These are phyloP conservation scores for Entomortierella chlamydospora DNA, from an alignment of 192 early-diverging fungal species.

Conservation along the genomic window DNA sequence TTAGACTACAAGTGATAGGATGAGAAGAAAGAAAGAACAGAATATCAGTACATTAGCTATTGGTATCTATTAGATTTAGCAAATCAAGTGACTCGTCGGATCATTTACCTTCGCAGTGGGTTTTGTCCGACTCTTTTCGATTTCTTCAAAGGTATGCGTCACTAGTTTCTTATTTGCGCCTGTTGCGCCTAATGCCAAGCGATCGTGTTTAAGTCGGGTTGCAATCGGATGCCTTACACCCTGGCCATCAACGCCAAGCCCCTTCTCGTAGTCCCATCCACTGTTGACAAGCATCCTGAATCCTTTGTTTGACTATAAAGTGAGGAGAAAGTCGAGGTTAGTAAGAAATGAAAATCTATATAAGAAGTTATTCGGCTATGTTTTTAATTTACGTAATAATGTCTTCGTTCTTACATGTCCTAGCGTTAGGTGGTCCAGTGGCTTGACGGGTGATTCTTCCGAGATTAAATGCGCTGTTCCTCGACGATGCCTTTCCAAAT, in stretches of 20 bases:
- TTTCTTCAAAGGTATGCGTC: conserved; percentile 36
- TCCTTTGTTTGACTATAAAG: conserved; percentile 51
- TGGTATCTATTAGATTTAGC: background rate
- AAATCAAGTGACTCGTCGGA: background rate
- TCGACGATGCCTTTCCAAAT: conserved; percentile 25
- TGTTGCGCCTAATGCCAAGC: conserved; percentile 55
- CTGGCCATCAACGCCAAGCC: conserved; percentile 57
- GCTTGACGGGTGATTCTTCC: conserved; percentile 33
- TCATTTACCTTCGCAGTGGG: conserved; percentile 21
- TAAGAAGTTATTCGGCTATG: background rate
- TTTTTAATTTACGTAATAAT: too few species aligned
- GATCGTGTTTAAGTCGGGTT: conserved; percentile 60
- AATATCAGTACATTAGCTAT: background rate
- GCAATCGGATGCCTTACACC: conserved; percentile 58
- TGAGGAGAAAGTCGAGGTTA: background rate
- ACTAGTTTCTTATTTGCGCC: conserved; percentile 22
- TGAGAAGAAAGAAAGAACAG: background rate
- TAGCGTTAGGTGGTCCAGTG: conserved; percentile 27
- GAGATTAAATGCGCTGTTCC: conserved; percentile 46
- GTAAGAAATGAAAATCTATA: background rate
- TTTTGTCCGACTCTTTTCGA: conserved; percentile 31
- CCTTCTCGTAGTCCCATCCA: conserved; percentile 65
- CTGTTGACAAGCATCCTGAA: conserved; percentile 60
- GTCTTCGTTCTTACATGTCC: conserved; percentile 44
- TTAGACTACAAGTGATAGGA: conserved; percentile 18